Evolutionary conservation across 73 alveolate species (phyloP), one percentile per base, ranked within the genome.

Genomic region (Paramecium sexaurelia): DNA sequence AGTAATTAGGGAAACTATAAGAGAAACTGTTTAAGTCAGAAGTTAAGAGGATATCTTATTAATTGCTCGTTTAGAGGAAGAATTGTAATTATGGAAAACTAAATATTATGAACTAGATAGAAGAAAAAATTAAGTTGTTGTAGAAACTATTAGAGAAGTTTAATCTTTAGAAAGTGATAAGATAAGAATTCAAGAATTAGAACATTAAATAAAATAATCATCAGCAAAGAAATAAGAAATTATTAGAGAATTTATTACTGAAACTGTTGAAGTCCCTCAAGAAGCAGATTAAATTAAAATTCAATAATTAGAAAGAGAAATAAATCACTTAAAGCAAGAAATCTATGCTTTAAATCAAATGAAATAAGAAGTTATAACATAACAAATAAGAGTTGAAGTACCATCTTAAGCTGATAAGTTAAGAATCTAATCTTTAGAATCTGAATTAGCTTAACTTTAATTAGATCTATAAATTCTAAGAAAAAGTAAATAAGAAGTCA

Each of bases 1-100:
- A 45, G 90, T 78, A n/a, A 78, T 78, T 24, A 78, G 90, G 41
- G 90, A 78, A 78, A 45, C 73, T 24, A 45, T 78, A 13, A 71
- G 56, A 10, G 86, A 71, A 35, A 71, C 86, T 15, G 43, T 71
- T 1, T 39, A 78, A 45, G 90, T 78, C 5, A 10, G 45, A 41
- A 29, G 61, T 43, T 8, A 37, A 19, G 68, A 78, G 22, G 90
- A 78, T 78, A 39, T 39, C 1, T 11, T 41, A 43, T 29, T 19
- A 9, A 78, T 78, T 13, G 32, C 45, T 29, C 7, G 7, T 24
- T 78, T 78, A 78, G 90, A 78, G 17, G 55, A 43, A 13, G 68
- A 78, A 22, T 40, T 78, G 6, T 22, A 43, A 24, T 78, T 41
- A 43, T 78, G 68, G 73, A 78, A 78, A 41, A 19, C 68, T 24